phyloP scores from a whole-genome alignment of 1,284 basidiomycete genomes.

The Apiotrichum laibachii region DNA sequence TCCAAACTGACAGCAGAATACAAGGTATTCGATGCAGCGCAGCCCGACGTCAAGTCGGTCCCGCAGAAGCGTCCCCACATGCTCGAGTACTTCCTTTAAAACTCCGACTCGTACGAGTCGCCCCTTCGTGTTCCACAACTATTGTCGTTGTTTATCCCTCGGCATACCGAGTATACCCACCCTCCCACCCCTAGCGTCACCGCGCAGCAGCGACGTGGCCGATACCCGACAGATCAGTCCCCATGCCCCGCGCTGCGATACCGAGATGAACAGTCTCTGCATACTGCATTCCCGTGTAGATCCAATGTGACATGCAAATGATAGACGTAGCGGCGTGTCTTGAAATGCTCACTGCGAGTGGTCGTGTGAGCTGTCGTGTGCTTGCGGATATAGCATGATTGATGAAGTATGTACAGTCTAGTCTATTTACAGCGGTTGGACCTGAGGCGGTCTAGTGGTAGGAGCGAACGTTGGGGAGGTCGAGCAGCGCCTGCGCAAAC shows the following conservation, averaged over 20 bases:
- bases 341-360: neutral
- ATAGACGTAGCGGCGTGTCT: neutral
- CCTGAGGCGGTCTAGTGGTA: neutral
- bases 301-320: constrained; percentile 5
- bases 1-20: constrained; percentile 58
- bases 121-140: neutral
- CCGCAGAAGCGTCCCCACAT: constrained; percentile 75
- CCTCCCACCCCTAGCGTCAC: neutral
- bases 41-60: constrained; percentile 76
- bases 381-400: too few species aligned
- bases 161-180: constrained; percentile 3
- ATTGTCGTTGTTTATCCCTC: constrained; percentile 1
- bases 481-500: constrained; percentile 23
- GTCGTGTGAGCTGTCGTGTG: neutral
- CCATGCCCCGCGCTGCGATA: neutral
- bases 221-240: neutral
- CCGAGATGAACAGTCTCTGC: constrained; percentile 7
- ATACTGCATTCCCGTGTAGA: constrained; percentile 7
- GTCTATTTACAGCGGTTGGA: too few species aligned
- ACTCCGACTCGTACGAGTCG: neutral
- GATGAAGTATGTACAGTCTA: too few species aligned
- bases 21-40: constrained; percentile 60
- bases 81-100: constrained; percentile 48
- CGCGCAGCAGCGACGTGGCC: neutral
- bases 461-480: constrained; percentile 13